Evolutionary conservation across 163 green algal genomes (phyloP).

Genomic region (Coccomyxa subellipsoidea): DNA sequence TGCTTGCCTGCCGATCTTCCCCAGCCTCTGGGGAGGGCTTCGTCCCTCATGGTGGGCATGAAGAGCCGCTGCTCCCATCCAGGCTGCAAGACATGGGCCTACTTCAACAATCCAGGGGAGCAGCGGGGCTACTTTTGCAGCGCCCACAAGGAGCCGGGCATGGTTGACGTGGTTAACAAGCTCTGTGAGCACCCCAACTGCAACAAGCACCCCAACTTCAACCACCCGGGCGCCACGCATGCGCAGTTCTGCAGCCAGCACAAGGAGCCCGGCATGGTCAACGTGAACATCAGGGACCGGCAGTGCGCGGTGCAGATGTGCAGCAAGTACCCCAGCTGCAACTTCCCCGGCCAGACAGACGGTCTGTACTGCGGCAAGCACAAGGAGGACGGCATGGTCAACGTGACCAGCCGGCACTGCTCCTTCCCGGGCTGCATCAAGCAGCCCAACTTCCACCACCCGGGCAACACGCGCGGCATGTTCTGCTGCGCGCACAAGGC

Average conservation of each 20-base stretch:
- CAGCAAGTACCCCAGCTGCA: constrained; percentile 15
- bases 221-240: constrained; percentile 5
- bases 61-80: not conserved
- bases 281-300: constrained; percentile 14
- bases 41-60: constrained; percentile 2
- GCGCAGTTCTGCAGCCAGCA: constrained; percentile 18
- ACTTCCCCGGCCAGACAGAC: constrained; percentile 4
- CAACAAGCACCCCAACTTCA: constrained; percentile 21
- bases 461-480: constrained; percentile 5
- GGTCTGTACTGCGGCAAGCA: constrained; percentile 17
- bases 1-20: too few species aligned
- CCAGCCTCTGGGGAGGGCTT: not conserved
- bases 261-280: constrained; percentile 17
- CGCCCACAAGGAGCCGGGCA: constrained; percentile 19
- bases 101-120: constrained; percentile 13
- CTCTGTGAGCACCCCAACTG: not conserved
- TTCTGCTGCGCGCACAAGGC: constrained; percentile 17
- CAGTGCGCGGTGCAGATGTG: not conserved
- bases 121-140: constrained; percentile 12
- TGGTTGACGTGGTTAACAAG: constrained; percentile 18
- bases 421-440: constrained; percentile 12
- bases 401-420: constrained; percentile 16
- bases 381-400: constrained; percentile 20
- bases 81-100: constrained; percentile 6
- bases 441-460: constrained; percentile 15